Percentiles rank a stretch among this genome's conserved stretches.
These are phyloP conservation scores for Geoglossum glabrum DNA, from an alignment of 495 filamentous ascomycete genomes.

Conservation along the genomic window DNA sequence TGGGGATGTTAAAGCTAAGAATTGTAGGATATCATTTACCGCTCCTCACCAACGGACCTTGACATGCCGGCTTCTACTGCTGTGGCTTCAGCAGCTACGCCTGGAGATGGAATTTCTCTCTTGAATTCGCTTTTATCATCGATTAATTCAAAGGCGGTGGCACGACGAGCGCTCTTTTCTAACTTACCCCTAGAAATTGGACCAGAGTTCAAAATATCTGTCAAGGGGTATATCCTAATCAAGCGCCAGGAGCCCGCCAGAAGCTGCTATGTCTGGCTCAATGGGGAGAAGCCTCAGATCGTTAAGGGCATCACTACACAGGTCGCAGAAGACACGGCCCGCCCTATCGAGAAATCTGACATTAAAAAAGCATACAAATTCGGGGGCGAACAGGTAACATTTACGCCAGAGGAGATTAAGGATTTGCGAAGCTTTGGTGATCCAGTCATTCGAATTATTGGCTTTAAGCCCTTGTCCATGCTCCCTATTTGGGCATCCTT, in stretches of 20 bases:
- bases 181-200: constrained; percentile 72
- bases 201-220: constrained; percentile 63
- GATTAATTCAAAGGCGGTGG: constrained; percentile 74
- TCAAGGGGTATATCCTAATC: constrained; percentile 81
- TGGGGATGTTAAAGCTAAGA: background rate
- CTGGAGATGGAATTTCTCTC: constrained; percentile 57
- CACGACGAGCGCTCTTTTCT: constrained; percentile 73
- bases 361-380: constrained; percentile 91
- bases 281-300: constrained; percentile 65
- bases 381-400: constrained; percentile 72
- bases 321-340: constrained; percentile 52
- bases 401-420: constrained; percentile 64
- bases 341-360: constrained; percentile 58
- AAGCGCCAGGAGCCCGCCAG: constrained; percentile 62
- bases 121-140: constrained; percentile 68
- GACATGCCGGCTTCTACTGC: constrained; percentile 38
- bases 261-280: constrained; percentile 69
- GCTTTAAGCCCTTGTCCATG: constrained; percentile 66
- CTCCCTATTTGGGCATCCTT: constrained; percentile 72
- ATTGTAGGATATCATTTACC: constrained; percentile 61
- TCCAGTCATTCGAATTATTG: constrained; percentile 71
- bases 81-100: constrained; percentile 19
- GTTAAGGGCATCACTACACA: constrained; percentile 50
- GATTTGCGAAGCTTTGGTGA: constrained; percentile 58
- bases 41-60: constrained; percentile 36